A percentile compares a stretch with the other conserved stretches of the same genome.
phyloP scores from a whole-genome alignment of 306 rosid species.

The Gastrolobium villosum region DNA sequence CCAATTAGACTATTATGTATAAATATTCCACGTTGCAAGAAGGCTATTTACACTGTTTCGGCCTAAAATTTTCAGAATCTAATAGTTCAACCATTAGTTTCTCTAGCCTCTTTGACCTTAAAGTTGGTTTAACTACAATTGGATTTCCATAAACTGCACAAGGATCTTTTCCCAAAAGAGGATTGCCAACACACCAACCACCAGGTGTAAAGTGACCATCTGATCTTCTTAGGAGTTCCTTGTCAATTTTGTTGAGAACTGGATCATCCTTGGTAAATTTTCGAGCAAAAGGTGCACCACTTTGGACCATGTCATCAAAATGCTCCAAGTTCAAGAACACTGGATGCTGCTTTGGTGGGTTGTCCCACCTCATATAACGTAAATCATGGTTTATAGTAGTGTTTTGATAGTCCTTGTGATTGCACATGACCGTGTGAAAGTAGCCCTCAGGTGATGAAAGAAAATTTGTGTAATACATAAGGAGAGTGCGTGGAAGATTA shows the following conservation, averaged over 20 bases:
- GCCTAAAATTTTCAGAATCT: constrained; percentile 81
- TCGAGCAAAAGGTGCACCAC: constrained; percentile 82
- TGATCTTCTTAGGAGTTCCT: constrained; percentile 66
- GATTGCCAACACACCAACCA: constrained; percentile 74
- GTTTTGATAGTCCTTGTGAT: constrained; percentile 93
- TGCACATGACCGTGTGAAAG: constrained; percentile 90
- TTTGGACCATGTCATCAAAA: constrained; percentile 72
- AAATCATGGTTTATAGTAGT: constrained; percentile 85
- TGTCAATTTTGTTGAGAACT: constrained; percentile 75
- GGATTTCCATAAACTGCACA: constrained; percentile 69
- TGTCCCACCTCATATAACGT: constrained; percentile 79
- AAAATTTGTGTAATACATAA: constrained; percentile 87
- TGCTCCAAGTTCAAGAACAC: constrained; percentile 65
- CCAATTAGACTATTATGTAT: background rate
- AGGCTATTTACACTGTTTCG: constrained; percentile 80
- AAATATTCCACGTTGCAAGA: constrained; percentile 24
- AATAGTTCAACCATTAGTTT: constrained; percentile 76
- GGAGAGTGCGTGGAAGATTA: constrained; percentile 91
- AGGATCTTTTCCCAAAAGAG: constrained; percentile 54
- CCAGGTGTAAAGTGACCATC: constrained; percentile 70
- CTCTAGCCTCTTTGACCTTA: constrained; percentile 74
- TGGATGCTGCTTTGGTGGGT: constrained; percentile 77
- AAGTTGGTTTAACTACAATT: constrained; percentile 68
- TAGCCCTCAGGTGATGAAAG: constrained; percentile 86
- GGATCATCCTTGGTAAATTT: constrained; percentile 70